Evolutionary conservation across 1,284 basidiomycete genomes (phyloP), one percentile per base, ranked within the genome.

Genomic region (Somion occarium): DNA sequence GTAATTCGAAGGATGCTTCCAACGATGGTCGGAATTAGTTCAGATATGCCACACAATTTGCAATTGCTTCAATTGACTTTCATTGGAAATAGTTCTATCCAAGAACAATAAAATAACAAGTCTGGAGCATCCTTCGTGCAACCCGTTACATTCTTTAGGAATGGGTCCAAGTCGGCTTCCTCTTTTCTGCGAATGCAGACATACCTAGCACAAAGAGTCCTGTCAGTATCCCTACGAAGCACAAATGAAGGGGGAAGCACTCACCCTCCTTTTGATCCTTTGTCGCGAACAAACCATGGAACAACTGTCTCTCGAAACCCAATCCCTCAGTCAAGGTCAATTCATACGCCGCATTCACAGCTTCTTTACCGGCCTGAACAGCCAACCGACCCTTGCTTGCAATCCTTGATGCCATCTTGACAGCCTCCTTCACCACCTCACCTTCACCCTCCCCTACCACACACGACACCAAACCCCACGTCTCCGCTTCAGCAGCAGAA

Each of bases 141-240:
- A n/a, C n/a, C n/a, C n/a, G n/a, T n/a, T n/a, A n/a, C n/a, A n/a
- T n/a, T n/a, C n/a, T 37, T 66, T 62, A 84, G 22, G 73, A 71
- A 66, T 90, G 74, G 49, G 80, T 82, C 71, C 91, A 98, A 43
- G 80, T 79, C n/a, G 93, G 73, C 72, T 91, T 91, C 66, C 96
- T 82, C 80, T 98, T 99, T 71, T 98, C 93, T n/a, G 86, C 85
- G 65, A 99, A 98, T n/a, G 95, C 96, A 37, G 76, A 67, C 96
- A 98, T 98, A 23, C 95, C 93, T 90, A 13, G 49, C 1, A 45
- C 37, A 5, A 44, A 18, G 26, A 42, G 54, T 34, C 54, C 30
- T 49, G 39, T 11, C 12, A 37, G 22, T 48, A 44, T 42, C 25
- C 42, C 26, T 12, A 51, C 11, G 25, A 11, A 7, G 39, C 1